Evolutionary conservation across 2,329 filamentous ascomycete genomes (phyloP), one percentile per base, ranked within the genome.

Genomic region (Colletotrichum melonis): DNA sequence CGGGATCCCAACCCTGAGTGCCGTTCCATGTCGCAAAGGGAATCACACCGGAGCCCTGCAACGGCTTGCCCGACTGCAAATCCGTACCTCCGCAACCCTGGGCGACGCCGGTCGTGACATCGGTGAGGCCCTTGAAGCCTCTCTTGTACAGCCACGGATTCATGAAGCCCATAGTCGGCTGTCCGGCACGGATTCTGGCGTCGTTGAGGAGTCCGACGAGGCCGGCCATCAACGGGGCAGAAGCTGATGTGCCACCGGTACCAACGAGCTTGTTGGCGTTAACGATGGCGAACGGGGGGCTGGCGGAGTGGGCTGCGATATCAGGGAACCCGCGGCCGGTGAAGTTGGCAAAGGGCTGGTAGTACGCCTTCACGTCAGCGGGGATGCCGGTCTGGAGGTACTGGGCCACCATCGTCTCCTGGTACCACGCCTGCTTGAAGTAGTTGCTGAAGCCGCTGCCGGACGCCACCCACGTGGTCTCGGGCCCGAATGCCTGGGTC

Each of bases 151-250:
- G 81, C 87, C 88, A 90, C 1, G 90, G 90, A 78, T 92, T 92
- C 30, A 92, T 79, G 77, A 91, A 92, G 1, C 90, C 90, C 76
- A 92, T 81, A 0, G 83, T 78, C 7, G 86, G 79, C 78, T 87
- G 86, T 1, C 89, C 88, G n/a, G 83, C 82, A 19, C 86, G 82
- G 60, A 93, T 81, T 38, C 91, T 85, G 26, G 89, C 87, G 72
- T 91, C 89, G 78, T 94, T 94, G 63, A 94, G 80, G 49, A 93
- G 85, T 1, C 89, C 86, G 62, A 94, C 83, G 74, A 94, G 86
- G 16, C 87, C 87, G 0, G 92, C 91, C 63, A 92, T 88, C 0
- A 91, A 84, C 0, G 93, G 93, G 0, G 89, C 83, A 2, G 92
- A 88, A 0, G 92, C 91, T 69, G 85, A 87, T 0, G 82, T 84